A percentile compares a stretch with the other conserved stretches of the same genome.
Evolutionary conservation across 331 rosid species (phyloP).

Genomic region (Acacia concinna): DNA sequence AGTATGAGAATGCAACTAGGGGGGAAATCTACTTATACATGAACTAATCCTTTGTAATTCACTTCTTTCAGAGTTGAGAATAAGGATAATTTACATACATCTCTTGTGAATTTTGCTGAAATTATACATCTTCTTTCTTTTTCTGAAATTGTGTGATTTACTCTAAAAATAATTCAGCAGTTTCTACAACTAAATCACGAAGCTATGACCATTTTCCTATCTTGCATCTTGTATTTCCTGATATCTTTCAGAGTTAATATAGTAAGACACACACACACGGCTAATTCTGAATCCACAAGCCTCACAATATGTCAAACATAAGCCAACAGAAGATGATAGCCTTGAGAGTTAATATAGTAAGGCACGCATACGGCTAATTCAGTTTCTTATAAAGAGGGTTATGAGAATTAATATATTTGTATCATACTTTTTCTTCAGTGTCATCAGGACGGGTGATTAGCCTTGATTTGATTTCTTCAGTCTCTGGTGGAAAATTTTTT

Average conservation of each 20-base stretch:
- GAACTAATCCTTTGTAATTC: neutral
- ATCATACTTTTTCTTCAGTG: constrained; percentile 72
- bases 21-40: neutral
- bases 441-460: constrained; percentile 82
- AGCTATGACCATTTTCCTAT: neutral
- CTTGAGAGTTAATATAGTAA: neutral
- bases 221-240: neutral
- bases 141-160: neutral
- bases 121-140: neutral
- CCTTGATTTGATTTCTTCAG: constrained; percentile 76
- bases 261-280: neutral
- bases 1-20: neutral
- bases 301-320: neutral
- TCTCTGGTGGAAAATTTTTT: constrained; percentile 68
- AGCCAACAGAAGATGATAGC: neutral
- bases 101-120: too few species aligned
- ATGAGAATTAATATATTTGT: neutral
- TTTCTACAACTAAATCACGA: neutral
- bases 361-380: too few species aligned
- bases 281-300: neutral
- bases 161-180: constrained; percentile 2
- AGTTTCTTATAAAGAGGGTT: neutral
- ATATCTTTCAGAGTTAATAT: neutral
- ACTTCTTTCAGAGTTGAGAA: neutral
- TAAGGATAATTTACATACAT: too few species aligned